Conservation (phyloP, 768 basidiomycete genomes). For the Lentinula sp. region DNA sequence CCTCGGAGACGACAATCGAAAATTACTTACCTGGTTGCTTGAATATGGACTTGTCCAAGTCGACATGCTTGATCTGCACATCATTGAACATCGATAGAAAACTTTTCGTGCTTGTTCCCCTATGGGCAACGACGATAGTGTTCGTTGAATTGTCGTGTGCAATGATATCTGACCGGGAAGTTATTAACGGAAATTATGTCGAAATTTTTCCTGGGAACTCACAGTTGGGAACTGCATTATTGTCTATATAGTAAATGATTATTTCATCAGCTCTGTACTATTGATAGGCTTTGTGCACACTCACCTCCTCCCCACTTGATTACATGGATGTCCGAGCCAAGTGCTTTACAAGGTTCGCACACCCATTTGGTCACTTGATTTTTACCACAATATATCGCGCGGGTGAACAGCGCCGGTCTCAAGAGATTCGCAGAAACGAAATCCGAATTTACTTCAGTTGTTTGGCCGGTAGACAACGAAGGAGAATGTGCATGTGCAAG, state of each 20-base stretch:
- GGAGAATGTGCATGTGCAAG: background rate
- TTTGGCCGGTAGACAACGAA: background rate
- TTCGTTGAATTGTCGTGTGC: slow-evolving; percentile 14
- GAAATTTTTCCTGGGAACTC: background rate
- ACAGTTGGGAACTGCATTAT: background rate
- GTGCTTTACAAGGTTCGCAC: background rate
- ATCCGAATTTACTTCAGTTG: background rate
- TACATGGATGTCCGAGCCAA: background rate
- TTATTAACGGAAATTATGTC: background rate
- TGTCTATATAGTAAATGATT: background rate
- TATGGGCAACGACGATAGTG: slow-evolving; percentile 21
- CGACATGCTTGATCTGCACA: background rate
- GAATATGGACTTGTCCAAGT: background rate
- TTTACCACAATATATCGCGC: background rate
- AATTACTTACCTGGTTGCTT: background rate
- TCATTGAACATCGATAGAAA: background rate
- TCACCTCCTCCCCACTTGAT: background rate
- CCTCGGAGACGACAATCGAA: background rate
- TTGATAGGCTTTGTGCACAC: too few relatives aligned
- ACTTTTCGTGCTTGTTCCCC: slow-evolving; percentile 18
- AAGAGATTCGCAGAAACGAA: background rate
- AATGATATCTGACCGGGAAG: slow-evolving; percentile 10
- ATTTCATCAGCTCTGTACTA: too few relatives aligned
- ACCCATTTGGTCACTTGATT: background rate
- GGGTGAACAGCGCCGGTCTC: background rate